These are phyloP conservation scores for Talaromyces sp. DNA, from an alignment of 2,329 filamentous ascomycete species.

Conservation along the genomic window DNA sequence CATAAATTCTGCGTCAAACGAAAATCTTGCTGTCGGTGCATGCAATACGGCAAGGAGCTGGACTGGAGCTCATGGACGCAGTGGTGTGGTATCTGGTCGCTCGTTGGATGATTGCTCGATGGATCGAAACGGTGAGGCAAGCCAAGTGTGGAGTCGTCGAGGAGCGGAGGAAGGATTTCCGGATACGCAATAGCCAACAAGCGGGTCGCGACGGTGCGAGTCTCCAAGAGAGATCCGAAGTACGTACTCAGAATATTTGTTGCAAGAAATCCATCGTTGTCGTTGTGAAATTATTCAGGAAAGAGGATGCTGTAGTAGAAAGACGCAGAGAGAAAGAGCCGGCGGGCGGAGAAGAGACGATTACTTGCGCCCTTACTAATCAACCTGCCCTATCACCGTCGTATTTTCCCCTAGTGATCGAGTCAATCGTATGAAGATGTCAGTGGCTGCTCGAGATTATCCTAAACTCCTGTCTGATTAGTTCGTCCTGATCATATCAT, in stretches of 20 bases:
- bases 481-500: neutral
- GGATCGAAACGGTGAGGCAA: slow-evolving; percentile 10
- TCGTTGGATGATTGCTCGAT: neutral
- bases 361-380: neutral
- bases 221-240: neutral
- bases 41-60: slow-evolving; percentile 10
- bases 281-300: neutral
- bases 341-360: neutral
- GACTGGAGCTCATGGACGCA: neutral
- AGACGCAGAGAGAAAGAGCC: neutral
- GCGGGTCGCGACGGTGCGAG: slow-evolving; percentile 2
- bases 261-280: neutral
- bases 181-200: slow-evolving; percentile 3
- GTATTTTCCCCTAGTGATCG: neutral
- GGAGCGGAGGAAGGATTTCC: slow-evolving; percentile 11
- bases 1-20: neutral
- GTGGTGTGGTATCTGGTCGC: neutral
- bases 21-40: neutral
- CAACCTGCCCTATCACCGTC: slow-evolving; percentile 3
- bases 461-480: neutral
- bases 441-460: neutral
- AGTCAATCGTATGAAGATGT: neutral
- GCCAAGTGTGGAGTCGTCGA: slow-evolving; percentile 12
- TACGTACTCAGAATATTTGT: neutral
- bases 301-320: neutral